Conservation (phyloP, 768 basidiomycete genomes). For the Lactifluus echinatus region DNA sequence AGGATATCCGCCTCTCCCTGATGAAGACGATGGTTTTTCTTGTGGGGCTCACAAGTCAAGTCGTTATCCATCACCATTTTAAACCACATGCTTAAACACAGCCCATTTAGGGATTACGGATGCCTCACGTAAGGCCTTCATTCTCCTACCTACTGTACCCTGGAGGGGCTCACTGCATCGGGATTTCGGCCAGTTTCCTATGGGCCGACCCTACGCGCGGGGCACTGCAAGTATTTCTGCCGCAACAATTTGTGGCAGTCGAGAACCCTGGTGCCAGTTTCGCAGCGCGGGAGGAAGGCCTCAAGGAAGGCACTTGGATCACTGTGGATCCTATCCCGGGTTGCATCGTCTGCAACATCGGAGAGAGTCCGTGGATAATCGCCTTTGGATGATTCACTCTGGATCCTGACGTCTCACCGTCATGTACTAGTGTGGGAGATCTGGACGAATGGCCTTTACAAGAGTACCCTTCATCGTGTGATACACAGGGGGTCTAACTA, state of each 20-base stretch:
- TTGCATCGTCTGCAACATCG: constrained; percentile 86
- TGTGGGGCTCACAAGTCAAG: constrained; percentile 84
- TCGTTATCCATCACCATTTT: neutral
- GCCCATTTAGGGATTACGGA: constrained; percentile 65
- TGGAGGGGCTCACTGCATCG: constrained; percentile 5
- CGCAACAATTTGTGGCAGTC: constrained; percentile 30
- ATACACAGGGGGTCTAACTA: constrained; percentile 71
- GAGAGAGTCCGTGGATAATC: constrained; percentile 61
- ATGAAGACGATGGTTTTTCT: constrained; percentile 71
- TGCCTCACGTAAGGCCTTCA: constrained; percentile 60
- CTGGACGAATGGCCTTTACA: constrained; percentile 84
- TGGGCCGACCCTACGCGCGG: constrained; percentile 71
- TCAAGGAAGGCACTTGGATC: constrained; percentile 62
- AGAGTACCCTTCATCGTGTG: constrained; percentile 84
- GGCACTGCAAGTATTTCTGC: constrained; percentile 76
- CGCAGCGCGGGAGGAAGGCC: constrained; percentile 43
- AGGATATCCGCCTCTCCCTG: constrained; percentile 84
- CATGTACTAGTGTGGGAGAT: constrained; percentile 71
- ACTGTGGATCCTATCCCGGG: constrained; percentile 76
- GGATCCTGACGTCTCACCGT: neutral
- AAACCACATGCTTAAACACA: neutral
- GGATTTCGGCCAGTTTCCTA: constrained; percentile 52
- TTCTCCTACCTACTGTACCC: neutral
- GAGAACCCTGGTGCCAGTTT: constrained; percentile 26
- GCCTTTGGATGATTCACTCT: neutral